phyloP scores from a whole-genome alignment of 2,329 filamentous ascomycete genomes.

The Exophiala xenobiotica region DNA sequence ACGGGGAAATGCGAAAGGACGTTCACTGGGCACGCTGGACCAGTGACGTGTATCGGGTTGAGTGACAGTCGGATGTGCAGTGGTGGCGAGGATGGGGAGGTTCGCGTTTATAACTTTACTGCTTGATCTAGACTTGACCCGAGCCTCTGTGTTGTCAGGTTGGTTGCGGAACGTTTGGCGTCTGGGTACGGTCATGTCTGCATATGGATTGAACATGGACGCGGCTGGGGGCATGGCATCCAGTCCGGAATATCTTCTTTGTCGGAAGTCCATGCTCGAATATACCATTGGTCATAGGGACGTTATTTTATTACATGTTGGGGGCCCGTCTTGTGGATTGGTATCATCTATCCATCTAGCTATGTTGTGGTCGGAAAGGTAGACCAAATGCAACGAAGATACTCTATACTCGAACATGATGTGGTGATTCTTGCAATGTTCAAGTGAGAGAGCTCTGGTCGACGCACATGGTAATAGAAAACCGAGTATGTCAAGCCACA shows the following conservation, averaged over 20 bases:
- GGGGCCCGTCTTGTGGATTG: too few relatives aligned
- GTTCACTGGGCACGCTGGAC: conserved; percentile 84
- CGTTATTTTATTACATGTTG: too few relatives aligned
- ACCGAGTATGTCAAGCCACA: too few relatives aligned
- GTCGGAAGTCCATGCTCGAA: too few relatives aligned
- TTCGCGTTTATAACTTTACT: conserved; percentile 77
- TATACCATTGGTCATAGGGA: too few relatives aligned
- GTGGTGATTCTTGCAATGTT: not conserved
- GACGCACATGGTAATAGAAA: too few relatives aligned
- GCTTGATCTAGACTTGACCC: conserved; percentile 20
- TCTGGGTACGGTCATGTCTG: not conserved
- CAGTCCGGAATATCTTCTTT: too few relatives aligned
- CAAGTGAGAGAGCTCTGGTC: too few relatives aligned
- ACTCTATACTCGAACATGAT: not conserved
- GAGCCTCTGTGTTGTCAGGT: not conserved
- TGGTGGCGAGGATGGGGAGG: conserved; percentile 90
- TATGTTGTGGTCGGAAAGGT: not conserved
- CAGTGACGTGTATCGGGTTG: conserved; percentile 88
- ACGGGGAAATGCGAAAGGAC: conserved; percentile 90
- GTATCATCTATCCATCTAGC: too few relatives aligned
- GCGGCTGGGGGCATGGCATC: too few relatives aligned
- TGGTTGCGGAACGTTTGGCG: conserved; percentile 16
- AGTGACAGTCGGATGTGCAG: conserved; percentile 88
- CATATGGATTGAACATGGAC: not conserved
- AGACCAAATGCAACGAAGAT: not conserved